Base-by-base conservation (phyloP, 2,329 filamentous ascomycete species). In the Phaeophleospora eucalypticola region DNA sequence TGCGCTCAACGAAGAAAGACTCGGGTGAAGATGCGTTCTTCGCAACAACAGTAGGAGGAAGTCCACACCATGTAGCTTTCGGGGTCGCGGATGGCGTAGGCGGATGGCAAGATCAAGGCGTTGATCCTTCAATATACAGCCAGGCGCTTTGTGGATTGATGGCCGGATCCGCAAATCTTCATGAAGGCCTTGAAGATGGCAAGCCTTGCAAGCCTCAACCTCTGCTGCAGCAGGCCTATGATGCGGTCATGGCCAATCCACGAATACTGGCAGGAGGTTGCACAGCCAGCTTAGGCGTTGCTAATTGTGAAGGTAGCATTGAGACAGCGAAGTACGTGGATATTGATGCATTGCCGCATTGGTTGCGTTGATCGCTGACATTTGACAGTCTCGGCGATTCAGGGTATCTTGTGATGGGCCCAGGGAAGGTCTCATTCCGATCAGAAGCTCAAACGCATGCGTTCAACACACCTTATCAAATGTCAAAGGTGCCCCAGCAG, bases 11-110 rank as follows among this genome's bases (percentile, higher is more conserved):
- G 72, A 57, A 77, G 73, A 52, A 81, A 86, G 18, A 87, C 85
- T 41, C 84, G 82, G 93, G 93, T 14, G 90, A 98, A 69, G 93
- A 98, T 76, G 88, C 93, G 48, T 97, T 96, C 73, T 98, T 98
- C 69, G 85, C 93, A 59, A 69, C 86, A 63, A 81, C 83, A 18
- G 74, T 96, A n/a, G 87, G 63, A 10, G 60, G 86, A 42, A 80
- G 82, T 53, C 79, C 78, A 1, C 77, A 82, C 32, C 77, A 82
- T 34, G 79, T 95, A 9, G 88, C 90, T 0, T 84, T 98, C 58
- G 93, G 89, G 15, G 81, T 98, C 18, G 89, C 90, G 43, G 93
- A 98, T 65, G 93, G 93, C 9, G 93, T 98, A 0, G 93, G 93
- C 39, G 93, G 93, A 29, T 98, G 93, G 90, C 82, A 86, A 53